phyloP scores from a whole-genome alignment of 129 eudicot species.

The Flaveria robusta region DNA sequence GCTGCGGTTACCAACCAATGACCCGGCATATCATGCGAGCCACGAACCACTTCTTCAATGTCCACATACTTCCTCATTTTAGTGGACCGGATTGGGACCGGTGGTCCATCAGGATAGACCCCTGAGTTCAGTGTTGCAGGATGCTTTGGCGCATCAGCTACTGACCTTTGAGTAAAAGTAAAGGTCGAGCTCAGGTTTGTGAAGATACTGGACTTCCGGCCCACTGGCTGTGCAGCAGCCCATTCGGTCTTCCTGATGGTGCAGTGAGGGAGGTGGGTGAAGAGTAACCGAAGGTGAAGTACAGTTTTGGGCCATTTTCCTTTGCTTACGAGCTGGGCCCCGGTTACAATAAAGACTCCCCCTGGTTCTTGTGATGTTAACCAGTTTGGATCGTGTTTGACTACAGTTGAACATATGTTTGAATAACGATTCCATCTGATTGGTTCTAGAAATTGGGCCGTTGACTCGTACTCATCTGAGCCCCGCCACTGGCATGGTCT shows the following conservation, averaged over 20 bases:
- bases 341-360: conserved; percentile 79
- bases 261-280: conserved; percentile 75
- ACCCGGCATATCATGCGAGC: conserved; percentile 88
- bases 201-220: conserved; percentile 69
- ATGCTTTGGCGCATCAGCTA: conserved; percentile 54
- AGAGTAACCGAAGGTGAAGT: conserved; percentile 78
- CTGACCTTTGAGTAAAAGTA: conserved; percentile 58
- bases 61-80: conserved; percentile 70
- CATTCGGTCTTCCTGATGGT: conserved; percentile 71
- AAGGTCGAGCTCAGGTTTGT: conserved; percentile 78
- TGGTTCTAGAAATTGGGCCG: conserved; percentile 71
- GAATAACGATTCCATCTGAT: conserved; percentile 77
- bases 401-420: conserved; percentile 69
- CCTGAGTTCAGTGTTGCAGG: conserved; percentile 72
- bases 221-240: conserved; percentile 59
- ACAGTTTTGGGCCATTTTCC: conserved; percentile 81
- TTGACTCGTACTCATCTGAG: conserved; percentile 63
- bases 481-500: conserved; percentile 75
- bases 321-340: conserved; percentile 81
- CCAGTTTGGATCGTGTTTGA: conserved; percentile 82
- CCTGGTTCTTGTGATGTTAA: conserved; percentile 30
- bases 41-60: conserved; percentile 66
- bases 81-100: conserved; percentile 56
- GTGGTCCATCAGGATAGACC: conserved; percentile 83
- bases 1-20: conserved; percentile 98